Evolutionary conservation across 2,329 filamentous ascomycete genomes (phyloP), one percentile per base, ranked within the genome.

Genomic region (Pestalotiopsis sp.): DNA sequence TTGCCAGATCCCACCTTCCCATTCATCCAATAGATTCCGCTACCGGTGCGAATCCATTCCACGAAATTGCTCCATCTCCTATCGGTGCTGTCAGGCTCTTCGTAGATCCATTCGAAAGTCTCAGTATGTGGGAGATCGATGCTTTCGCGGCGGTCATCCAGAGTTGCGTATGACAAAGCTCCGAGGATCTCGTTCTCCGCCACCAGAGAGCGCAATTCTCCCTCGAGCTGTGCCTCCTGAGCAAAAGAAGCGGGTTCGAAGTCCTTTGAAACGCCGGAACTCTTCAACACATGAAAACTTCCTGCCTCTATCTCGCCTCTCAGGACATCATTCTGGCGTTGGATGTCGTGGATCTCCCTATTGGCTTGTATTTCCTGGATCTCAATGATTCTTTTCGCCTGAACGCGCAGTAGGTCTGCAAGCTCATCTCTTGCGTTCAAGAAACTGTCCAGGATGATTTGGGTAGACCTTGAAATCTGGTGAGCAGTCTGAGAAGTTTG

Each of bases 1-100:
- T 69, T 69, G 3, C 68, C 68, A 17, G 68, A 69, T n/a, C 68
- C 68, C 3, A 56, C 63, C 36, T 69, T 69, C 9, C 68, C 68
- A 57, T 66, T 69, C 17, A 69, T 36, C 68, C 68, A 67, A 31
- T 49, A 69, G 25, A 69, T n/a, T 14, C 58, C 58, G n/a, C n/a
- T 36, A 13, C 59, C 59, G 3, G 12, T n/a, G 17, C 31, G 6
- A n/a, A 62, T 25, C 59, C 59, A 62, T 3, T 62, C 25, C 14
- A 31, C 31, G 20, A 62, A 62, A 20, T 62, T 62, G 13, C 13
- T 39, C 25, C 31, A 31, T n/a, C 13, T 20, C 20, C 59, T 31
- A 31, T 38, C 27, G 12, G 13, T 49, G 14, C 6, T 20, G 5
- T 49, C 41, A 49, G 41, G 41, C 41, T 17, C 41, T 49, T 49